Evolutionary conservation across 371 early-diverging fungal species (phyloP), one percentile per base, ranked within the genome.

Genomic region (Mortierella sp.): DNA sequence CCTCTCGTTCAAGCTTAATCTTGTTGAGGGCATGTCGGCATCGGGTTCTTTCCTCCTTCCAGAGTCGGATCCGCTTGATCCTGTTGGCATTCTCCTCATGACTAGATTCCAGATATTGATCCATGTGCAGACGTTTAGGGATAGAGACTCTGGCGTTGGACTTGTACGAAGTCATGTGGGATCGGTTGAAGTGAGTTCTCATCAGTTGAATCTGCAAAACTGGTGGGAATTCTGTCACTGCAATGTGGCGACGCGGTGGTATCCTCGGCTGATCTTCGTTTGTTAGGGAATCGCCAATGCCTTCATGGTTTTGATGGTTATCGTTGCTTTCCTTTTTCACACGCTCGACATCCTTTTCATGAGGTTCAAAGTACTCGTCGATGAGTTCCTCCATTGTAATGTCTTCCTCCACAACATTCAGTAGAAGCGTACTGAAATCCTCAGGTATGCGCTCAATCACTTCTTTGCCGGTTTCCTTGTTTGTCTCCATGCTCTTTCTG

Each of bases 141-240:
- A 82, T 64, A 12, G 57, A 4, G 14, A 80, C 58, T 1, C n/a
- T 58, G 3, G 73, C 76, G n/a, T 68, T 52, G 0, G 78, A 67
- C 57, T 85, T 85, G 65, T 71, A 82, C 3, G 81, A 57, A 1
- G 59, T 61, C 57, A 78, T 64, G 2, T 67, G 67, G 0, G 41
- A 23, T 23, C 62, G 65, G 31, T 83, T 78, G 30, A 76, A 85
- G 54, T 81, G 85, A 23, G 81, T 80, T 3, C 85, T 64, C 65
- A 78, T 74, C 38, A 84, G 50, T 24, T 84, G 83, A 30, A 85
- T 69, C 23, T 81, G 83, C 24, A 85, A 60, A 18, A 85, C 67
- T 0, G 85, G 82, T n/a, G 86, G 86, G 1, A 60, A 39, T 27
- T 61, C 56, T 27, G 71, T 51, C 24, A 72, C 54, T 7, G 64